phyloP scores from a whole-genome alignment of 1,284 basidiomycete genomes.

The Exobasidium rhododendri region DNA sequence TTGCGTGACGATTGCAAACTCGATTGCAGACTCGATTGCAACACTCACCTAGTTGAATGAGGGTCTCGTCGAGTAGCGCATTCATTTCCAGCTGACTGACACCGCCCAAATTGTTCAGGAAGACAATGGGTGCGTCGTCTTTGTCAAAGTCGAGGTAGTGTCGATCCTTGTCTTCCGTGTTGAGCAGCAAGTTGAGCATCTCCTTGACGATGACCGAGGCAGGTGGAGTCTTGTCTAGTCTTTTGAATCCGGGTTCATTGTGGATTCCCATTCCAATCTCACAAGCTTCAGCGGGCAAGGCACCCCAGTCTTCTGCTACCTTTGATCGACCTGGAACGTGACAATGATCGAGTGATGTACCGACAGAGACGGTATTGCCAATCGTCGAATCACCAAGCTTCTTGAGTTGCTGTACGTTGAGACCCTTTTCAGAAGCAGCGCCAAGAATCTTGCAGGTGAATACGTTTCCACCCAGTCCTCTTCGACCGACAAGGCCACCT shows the following conservation, averaged over 20 bases:
- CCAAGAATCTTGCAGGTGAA: conserved; percentile 53
- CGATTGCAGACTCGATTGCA: too few relatives aligned
- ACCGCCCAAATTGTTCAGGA: conserved; percentile 64
- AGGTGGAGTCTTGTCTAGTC: conserved; percentile 46
- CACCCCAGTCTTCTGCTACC: conserved; percentile 43
- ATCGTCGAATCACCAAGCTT: conserved; percentile 63
- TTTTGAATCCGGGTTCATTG: conserved; percentile 63
- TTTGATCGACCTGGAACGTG: conserved; percentile 61
- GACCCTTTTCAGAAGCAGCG: conserved; percentile 46
- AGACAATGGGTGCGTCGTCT: conserved; percentile 56
- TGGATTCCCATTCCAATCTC: conserved; percentile 64
- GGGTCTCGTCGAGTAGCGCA: conserved; percentile 59
- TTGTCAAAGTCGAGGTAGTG: conserved; percentile 57
- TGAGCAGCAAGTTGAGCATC: conserved; percentile 50
- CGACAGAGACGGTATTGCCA: conserved; percentile 60
- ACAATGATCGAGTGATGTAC: conserved; percentile 63
- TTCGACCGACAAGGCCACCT: conserved; percentile 58
- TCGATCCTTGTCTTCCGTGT: conserved; percentile 57
- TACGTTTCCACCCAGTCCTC: conserved; percentile 58
- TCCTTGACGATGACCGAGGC: conserved; percentile 39
- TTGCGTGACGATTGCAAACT: too few relatives aligned
- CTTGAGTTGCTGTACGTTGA: conserved; percentile 42
- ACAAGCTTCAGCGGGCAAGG: conserved; percentile 55
- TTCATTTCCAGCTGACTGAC: conserved; percentile 63
- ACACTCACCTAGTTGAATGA: conserved; percentile 57